These are phyloP conservation scores for Colletotrichum agaves DNA, from an alignment of 2,329 filamentous ascomycete genomes.

Conservation along the genomic window DNA sequence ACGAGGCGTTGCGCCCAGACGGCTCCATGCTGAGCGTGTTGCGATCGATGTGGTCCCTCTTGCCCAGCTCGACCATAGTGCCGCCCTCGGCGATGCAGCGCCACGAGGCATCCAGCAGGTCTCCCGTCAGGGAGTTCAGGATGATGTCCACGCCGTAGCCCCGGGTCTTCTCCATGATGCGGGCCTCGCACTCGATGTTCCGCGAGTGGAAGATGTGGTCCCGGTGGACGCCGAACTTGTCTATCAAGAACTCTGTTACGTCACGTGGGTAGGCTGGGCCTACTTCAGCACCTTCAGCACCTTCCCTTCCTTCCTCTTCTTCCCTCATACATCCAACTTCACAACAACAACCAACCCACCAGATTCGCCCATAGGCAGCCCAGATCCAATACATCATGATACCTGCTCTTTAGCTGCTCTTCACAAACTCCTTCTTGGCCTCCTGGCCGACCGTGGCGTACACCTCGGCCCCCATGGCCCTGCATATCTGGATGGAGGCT, in stretches of 20 bases:
- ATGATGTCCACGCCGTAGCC: no score
- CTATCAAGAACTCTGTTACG: no score
- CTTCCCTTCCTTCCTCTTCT: no score
- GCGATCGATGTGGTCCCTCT: conserved; percentile 44
- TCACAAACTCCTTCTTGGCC: conserved; percentile 49
- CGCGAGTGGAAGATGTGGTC: not conserved
- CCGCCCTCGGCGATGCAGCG: conserved; percentile 37
- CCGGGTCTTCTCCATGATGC: no score
- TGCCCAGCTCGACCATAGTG: conserved; percentile 47
- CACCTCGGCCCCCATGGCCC: conserved; percentile 39
- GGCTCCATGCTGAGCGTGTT: conserved; percentile 40
- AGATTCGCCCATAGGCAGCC: no score
- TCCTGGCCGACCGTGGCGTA: conserved; percentile 49
- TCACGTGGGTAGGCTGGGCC: no score
- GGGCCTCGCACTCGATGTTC: no score
- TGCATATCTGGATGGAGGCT: not conserved
- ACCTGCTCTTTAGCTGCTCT: no score
- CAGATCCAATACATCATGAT: no score
- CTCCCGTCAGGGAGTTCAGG: conserved; percentile 46
- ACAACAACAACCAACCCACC: no score
- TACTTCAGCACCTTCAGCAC: no score
- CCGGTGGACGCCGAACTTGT: conserved; percentile 43
- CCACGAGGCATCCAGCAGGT: conserved; percentile 31
- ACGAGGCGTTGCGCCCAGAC: conserved; percentile 8
- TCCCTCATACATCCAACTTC: no score